These are phyloP conservation scores for Boletus barrowsii DNA, from an alignment of 768 basidiomycete genomes.

Conservation along the genomic window DNA sequence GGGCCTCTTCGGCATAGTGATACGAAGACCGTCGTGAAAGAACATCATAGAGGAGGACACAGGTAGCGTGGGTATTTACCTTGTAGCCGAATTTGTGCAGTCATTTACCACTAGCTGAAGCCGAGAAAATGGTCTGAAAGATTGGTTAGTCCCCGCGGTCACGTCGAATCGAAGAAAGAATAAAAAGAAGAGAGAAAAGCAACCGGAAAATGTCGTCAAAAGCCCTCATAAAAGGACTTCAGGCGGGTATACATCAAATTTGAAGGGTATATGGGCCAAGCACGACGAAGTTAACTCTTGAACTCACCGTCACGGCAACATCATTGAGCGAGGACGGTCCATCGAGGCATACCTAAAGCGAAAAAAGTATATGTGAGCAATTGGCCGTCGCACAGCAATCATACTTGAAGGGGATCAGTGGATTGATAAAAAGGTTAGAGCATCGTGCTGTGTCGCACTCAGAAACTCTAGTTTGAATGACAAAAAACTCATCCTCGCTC, in stretches of 20 bases:
- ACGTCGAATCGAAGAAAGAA: neutral
- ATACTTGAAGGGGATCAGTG: constrained; percentile 45
- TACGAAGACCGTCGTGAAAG: constrained; percentile 91
- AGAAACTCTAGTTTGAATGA: constrained; percentile 93
- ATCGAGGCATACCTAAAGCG: neutral
- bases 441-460: constrained; percentile 68
- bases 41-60: constrained; percentile 12
- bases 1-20: constrained; percentile 81
- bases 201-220: constrained; percentile 79
- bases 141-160: neutral
- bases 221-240: constrained; percentile 41
- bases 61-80: constrained; percentile 6
- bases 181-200: constrained; percentile 60
- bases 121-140: neutral
- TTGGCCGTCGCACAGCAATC: neutral
- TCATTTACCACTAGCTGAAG: neutral
- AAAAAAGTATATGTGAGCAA: constrained; percentile 2
- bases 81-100: neutral
- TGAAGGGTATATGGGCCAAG: neutral
- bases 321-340: neutral
- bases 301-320: constrained; percentile 2
- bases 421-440: constrained; percentile 57
- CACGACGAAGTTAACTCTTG: neutral
- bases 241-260: constrained; percentile 54
- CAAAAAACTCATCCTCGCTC: constrained; percentile 51